phyloP scores from a whole-genome alignment of 805 yeast species.

The Yarrowia yakushimensis region DNA sequence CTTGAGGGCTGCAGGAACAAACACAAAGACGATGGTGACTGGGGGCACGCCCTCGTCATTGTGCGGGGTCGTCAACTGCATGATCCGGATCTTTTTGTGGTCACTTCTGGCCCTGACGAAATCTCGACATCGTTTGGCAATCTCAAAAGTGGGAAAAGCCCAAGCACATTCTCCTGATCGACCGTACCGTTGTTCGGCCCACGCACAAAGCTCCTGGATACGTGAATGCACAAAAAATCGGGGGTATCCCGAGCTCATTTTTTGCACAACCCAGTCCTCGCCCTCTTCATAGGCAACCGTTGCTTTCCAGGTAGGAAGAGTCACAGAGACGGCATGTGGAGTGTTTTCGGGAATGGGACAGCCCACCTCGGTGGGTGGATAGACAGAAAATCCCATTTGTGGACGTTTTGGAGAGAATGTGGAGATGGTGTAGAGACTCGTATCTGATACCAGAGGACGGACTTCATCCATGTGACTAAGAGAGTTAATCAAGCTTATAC shows the following conservation, averaged over 20 bases:
- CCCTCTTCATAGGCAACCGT: slow-evolving; percentile 93
- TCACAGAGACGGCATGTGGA: slow-evolving; percentile 90
- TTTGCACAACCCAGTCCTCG: slow-evolving; percentile 68
- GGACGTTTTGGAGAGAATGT: background rate
- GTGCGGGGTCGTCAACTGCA: slow-evolving; percentile 64
- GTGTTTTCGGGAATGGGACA: slow-evolving; percentile 85
- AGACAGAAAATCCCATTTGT: background rate
- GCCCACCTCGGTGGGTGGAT: slow-evolving; percentile 54
- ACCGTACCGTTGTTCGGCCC: slow-evolving; percentile 62
- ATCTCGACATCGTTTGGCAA: slow-evolving; percentile 81
- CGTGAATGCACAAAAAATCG: slow-evolving; percentile 41
- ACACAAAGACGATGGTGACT: slow-evolving; percentile 60
- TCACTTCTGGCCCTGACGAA: slow-evolving; percentile 48
- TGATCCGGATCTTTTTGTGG: slow-evolving; percentile 49
- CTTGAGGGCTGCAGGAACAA: slow-evolving; percentile 60
- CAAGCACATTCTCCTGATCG: slow-evolving; percentile 72
- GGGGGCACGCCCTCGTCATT: slow-evolving; percentile 39
- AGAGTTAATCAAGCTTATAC: background rate
- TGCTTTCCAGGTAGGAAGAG: slow-evolving; percentile 93
- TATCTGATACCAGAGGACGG: too few relatives aligned
- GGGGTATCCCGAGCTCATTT: slow-evolving; percentile 87
- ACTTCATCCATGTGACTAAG: slow-evolving; percentile 3
- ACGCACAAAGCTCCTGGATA: slow-evolving; percentile 36
- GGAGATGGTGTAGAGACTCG: too few relatives aligned
- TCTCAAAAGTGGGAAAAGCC: slow-evolving; percentile 71